Evolutionary conservation across 331 rosid species (phyloP).

Genomic region (Rhamnella rubrinervis): DNA sequence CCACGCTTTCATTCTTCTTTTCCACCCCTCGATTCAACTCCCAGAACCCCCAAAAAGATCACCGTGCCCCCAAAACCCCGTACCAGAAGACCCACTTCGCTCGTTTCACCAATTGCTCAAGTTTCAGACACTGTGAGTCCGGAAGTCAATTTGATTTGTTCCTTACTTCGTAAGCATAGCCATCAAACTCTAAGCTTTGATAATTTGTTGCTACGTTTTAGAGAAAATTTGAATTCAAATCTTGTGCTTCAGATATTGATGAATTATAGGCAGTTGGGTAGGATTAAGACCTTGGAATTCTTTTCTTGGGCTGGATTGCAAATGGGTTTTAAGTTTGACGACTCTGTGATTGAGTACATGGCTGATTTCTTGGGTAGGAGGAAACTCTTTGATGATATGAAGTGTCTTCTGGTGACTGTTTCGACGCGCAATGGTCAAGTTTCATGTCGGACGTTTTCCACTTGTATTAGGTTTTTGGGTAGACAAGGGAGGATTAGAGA

Average conservation of each 20-base stretch:
- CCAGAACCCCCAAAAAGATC: conserved; percentile 4
- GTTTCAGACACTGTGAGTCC: conserved; percentile 19
- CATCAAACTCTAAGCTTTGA: conserved; percentile 29
- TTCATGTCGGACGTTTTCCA: conserved; percentile 51
- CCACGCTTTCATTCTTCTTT: conserved; percentile 21
- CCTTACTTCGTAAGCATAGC: conserved; percentile 39
- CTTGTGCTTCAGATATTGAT: conserved; percentile 53
- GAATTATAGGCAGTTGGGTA: conserved; percentile 58
- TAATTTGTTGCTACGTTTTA: conserved; percentile 31
- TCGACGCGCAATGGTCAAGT: conserved; percentile 42
- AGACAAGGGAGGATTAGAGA: conserved; percentile 64
- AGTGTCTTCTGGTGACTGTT: conserved; percentile 60
- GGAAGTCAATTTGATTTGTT: conserved; percentile 27
- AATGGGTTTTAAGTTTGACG: conserved; percentile 56
- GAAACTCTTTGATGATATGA: conserved; percentile 73
- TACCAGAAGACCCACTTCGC: conserved; percentile 30
- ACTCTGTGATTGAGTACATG: conserved; percentile 62
- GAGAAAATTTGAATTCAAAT: conserved; percentile 34
- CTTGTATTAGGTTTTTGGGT: conserved; percentile 70
- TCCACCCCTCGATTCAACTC: conserved; percentile 13
- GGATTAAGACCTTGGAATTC: conserved; percentile 58
- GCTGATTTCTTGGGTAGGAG: conserved; percentile 75
- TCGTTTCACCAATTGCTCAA: conserved; percentile 14
- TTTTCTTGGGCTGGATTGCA: conserved; percentile 66
- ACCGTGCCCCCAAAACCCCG: conserved; percentile 26